Evolutionary conservation across 768 basidiomycete genomes (phyloP), one percentile per base, ranked within the genome.

Genomic region (Tephrocybe sp.): DNA sequence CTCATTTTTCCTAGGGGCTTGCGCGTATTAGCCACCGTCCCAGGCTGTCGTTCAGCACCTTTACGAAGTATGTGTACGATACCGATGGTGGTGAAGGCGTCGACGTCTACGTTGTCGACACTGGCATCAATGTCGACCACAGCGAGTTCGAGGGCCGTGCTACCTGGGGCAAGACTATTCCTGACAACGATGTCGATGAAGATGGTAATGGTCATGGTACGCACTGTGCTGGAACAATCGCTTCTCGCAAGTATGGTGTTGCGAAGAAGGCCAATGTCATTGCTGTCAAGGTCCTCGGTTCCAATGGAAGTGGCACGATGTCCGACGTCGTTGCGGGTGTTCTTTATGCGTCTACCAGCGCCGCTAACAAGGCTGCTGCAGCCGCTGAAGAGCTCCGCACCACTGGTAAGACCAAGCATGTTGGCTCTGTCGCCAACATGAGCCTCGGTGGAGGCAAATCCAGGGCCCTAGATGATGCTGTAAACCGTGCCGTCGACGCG

Each of bases 371-470:
- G 64, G 79, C 79, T 0, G 62, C 60, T n/a, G 76, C 76, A 13
- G 88, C 92, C 15, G 73, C 69, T 7, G 77, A 78, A 9, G 91
- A 95, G 65, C 64, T 79, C 53, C 78, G 73, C 44, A 75, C 78
- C 25, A 92, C 90, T 16, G 89, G 91, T 46, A 85, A 80, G 73
- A 88, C 87, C 47, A 71, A 70, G 36, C 90, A 96, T 79, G 95
- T 93, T 75, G 97, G 97, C 19, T 93, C 92, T 15, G 93, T 95
- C 45, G 91, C 87, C 42, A 96, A 96, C 78, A 97, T 99, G 97
- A 89, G 87, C 66, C 86, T 99, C 44, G 97, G 97, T 55, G 97
- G 97, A 60, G 92, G 92, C 51, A 96, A 95, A 74, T 92, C 90
- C 5, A 78, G 73, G 18, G 80, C 90, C 27, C 79, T 98, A 44